These are phyloP conservation scores for Cubamyces sp. DNA, from an alignment of 768 basidiomycete genomes.

Conservation along the genomic window DNA sequence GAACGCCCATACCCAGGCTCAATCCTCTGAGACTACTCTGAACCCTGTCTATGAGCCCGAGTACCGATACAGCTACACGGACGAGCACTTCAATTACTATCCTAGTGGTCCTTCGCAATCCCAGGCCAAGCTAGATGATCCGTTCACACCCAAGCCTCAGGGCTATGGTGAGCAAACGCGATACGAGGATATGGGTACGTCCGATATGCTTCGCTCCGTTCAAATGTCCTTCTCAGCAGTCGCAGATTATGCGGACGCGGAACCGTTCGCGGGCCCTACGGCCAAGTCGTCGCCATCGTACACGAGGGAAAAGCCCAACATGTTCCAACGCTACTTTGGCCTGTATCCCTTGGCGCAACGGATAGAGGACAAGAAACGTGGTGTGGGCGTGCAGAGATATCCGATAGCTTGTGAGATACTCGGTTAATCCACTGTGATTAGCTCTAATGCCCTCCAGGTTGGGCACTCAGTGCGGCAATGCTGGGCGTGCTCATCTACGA, in stretches of 20 bases:
- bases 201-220: not conserved
- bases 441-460: slow-evolving; percentile 50
- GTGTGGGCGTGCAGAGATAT: slow-evolving; percentile 80
- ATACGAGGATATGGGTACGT: slow-evolving; percentile 27
- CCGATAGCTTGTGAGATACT: slow-evolving; percentile 70
- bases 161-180: slow-evolving; percentile 16
- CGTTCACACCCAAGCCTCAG: slow-evolving; percentile 22
- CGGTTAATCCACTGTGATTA: not conserved
- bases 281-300: slow-evolving; percentile 25
- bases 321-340: slow-evolving; percentile 26
- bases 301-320: slow-evolving; percentile 18
- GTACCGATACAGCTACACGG: slow-evolving; percentile 22
- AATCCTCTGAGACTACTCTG: not conserved
- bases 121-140: slow-evolving; percentile 22
- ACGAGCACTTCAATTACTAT: slow-evolving; percentile 25
- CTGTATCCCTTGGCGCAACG: slow-evolving; percentile 72
- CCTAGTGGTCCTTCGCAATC: slow-evolving; percentile 19
- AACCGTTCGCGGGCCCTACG: slow-evolving; percentile 44
- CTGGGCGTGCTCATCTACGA: slow-evolving; percentile 81
- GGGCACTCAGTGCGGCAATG: slow-evolving; percentile 68
- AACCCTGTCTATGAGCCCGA: slow-evolving; percentile 19
- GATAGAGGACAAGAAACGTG: slow-evolving; percentile 86
- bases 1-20: not conserved
- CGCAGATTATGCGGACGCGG: slow-evolving; percentile 71
- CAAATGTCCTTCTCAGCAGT: not conserved